Evolutionary conservation across 768 basidiomycete species (phyloP).

Genomic region (Termitomyces sp.): DNA sequence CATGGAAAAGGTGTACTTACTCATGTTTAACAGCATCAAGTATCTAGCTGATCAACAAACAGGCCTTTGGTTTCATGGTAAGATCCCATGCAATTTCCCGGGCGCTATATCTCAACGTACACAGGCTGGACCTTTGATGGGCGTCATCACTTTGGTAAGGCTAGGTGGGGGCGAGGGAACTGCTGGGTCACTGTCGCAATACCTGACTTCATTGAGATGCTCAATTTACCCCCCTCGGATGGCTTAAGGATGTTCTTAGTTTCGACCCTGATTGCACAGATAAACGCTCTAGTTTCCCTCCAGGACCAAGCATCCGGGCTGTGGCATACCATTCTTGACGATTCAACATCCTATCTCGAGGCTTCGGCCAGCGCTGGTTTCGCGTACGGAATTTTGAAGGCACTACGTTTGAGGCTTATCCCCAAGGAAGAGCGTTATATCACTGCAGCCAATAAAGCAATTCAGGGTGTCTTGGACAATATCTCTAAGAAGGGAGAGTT

Average conservation of each 20-base stretch:
- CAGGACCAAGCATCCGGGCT: conserved; percentile 43
- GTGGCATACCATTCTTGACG: conserved; percentile 54
- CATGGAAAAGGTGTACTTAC: background rate
- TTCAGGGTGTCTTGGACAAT: conserved; percentile 38
- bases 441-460: conserved; percentile 33
- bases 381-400: conserved; percentile 43
- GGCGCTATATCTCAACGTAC: background rate
- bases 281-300: conserved; percentile 41
- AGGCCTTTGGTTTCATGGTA: conserved; percentile 47
- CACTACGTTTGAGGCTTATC: conserved; percentile 38
- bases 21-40: conserved; percentile 28
- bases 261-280: conserved; percentile 38
- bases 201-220: conserved; percentile 45
- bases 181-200: conserved; percentile 49
- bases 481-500: conserved; percentile 45
- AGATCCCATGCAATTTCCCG: conserved; percentile 4
- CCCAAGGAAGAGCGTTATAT: conserved; percentile 36
- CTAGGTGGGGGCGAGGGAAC: conserved; percentile 53
- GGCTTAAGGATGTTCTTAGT: conserved; percentile 39
- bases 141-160: conserved; percentile 41
- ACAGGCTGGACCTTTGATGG: conserved; percentile 44
- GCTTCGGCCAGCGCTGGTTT: conserved; percentile 46
- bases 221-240: conserved; percentile 35
- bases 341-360: conserved; percentile 47
- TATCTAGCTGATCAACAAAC: conserved; percentile 41